phyloP scores from a whole-genome alignment of 1,284 basidiomycete species.

The Paramarasmius palmivorus region DNA sequence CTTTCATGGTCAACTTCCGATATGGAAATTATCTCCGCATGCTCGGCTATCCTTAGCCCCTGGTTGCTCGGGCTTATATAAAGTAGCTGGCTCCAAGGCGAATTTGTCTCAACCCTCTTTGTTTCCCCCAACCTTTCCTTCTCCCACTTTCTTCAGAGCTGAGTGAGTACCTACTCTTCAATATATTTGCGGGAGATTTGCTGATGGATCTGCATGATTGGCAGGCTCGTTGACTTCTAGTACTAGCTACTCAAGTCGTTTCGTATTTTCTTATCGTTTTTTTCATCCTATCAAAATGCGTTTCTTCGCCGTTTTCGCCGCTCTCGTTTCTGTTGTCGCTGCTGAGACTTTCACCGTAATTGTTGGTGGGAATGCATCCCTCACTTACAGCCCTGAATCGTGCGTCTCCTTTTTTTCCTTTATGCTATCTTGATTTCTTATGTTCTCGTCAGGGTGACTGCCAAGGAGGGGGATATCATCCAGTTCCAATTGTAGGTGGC shows the following conservation, averaged over 20 bases:
- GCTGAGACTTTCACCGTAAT: conserved; percentile 17
- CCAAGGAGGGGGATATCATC: conserved; percentile 14
- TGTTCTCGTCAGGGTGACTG: conserved; percentile 9
- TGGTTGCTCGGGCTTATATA: neutral
- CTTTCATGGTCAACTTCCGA: neutral
- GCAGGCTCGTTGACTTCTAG: conserved; percentile 16
- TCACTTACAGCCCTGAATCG: conserved; percentile 16
- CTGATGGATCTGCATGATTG: neutral
- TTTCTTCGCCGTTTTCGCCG: conserved; percentile 16
- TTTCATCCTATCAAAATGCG: conserved; percentile 15
- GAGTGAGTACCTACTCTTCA: conserved; percentile 1
- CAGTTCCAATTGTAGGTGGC: conserved; percentile 16
- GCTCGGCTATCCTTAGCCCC: neutral
- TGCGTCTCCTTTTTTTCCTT: conserved; percentile 1
- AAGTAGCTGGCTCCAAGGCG: neutral
- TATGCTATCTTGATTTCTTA: neutral
- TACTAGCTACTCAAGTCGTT: conserved; percentile 11
- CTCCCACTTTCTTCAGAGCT: conserved; percentile 8
- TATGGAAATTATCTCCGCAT: neutral
- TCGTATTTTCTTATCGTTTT: conserved; percentile 1
- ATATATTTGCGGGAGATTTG: too few species aligned
- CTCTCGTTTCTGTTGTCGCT: conserved; percentile 14
- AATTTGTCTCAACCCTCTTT: neutral
- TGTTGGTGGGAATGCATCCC: conserved; percentile 16
- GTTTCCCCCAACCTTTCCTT: conserved; percentile 1